Evolutionary conservation across 495 filamentous ascomycete species (phyloP).

Genomic region (Penicillium psychrofluorescens): DNA sequence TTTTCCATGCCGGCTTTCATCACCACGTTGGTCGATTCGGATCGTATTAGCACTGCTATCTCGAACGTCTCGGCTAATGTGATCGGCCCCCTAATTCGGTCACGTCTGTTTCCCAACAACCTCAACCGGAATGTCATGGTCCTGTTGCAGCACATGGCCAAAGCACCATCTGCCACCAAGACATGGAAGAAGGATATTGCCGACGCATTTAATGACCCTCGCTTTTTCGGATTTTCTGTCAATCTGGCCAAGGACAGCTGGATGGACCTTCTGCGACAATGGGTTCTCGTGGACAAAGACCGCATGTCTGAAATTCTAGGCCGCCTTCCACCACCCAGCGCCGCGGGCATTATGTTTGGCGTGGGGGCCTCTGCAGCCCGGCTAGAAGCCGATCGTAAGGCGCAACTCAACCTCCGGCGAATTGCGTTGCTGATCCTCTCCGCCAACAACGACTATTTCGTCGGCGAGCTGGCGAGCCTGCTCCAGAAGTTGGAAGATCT

Average conservation of each 20-base stretch:
- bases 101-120: slow-evolving; percentile 83
- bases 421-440: slow-evolving; percentile 72
- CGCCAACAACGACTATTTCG: slow-evolving; percentile 66
- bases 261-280: slow-evolving; percentile 78
- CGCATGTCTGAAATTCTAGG: slow-evolving; percentile 72
- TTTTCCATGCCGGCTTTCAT: slow-evolving; percentile 73
- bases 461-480: slow-evolving; percentile 62
- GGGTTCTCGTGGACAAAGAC: slow-evolving; percentile 79
- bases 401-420: slow-evolving; percentile 83
- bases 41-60: slow-evolving; percentile 71
- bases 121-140: slow-evolving; percentile 62
- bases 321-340: slow-evolving; percentile 74
- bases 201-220: slow-evolving; percentile 85
- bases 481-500: slow-evolving; percentile 84
- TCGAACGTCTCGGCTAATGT: slow-evolving; percentile 76
- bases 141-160: slow-evolving; percentile 69
- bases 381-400: slow-evolving; percentile 86
- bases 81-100: slow-evolving; percentile 73
- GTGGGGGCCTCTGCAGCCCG: slow-evolving; percentile 93
- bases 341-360: slow-evolving; percentile 97
- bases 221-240: slow-evolving; percentile 67
- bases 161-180: slow-evolving; percentile 73
- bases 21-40: slow-evolving; percentile 78
- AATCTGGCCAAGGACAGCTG: slow-evolving; percentile 62
- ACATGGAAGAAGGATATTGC: slow-evolving; percentile 87